Percentiles rank a stretch among this genome's conserved stretches.
These are phyloP conservation scores for Colletotrichum graminicola DNA, from an alignment of 2,329 filamentous ascomycete species.

Conservation along the genomic window DNA sequence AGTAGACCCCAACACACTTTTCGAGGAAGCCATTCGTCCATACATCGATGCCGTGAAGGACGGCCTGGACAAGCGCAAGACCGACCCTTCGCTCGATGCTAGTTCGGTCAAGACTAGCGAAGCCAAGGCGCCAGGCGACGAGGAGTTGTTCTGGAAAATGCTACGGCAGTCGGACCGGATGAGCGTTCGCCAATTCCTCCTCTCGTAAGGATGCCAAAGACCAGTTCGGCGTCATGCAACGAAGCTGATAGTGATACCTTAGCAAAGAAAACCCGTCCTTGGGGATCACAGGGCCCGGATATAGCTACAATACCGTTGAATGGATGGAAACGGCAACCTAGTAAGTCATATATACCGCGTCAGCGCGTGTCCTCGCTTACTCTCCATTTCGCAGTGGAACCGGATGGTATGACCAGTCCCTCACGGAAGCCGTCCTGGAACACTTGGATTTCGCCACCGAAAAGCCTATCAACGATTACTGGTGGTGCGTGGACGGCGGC, in stretches of 20 bases:
- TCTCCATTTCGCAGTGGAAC: background rate
- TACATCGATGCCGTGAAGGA: background rate
- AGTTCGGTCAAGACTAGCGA: background rate
- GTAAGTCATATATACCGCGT: background rate
- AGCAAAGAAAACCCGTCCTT: background rate
- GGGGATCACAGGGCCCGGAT: background rate
- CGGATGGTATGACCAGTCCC: background rate
- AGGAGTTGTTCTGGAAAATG: background rate
- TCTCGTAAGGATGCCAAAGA: background rate
- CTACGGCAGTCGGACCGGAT: background rate
- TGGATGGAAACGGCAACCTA: slow-evolving; percentile 45
- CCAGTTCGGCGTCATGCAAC: background rate
- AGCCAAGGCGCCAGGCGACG: background rate
- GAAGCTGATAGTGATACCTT: background rate
- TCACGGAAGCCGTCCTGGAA: background rate
- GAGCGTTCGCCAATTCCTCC: background rate
- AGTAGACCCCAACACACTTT: background rate
- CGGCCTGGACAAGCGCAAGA: background rate
- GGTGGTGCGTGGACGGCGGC: background rate
- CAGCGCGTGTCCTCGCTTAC: background rate
- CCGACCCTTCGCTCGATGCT: background rate
- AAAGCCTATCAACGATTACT: background rate
- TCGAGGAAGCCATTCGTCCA: background rate
- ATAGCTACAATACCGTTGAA: background rate
- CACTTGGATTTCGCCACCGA: background rate